These are phyloP conservation scores for Ceratocystis lukuohia DNA, from an alignment of 2,329 filamentous ascomycete species.

Conservation along the genomic window DNA sequence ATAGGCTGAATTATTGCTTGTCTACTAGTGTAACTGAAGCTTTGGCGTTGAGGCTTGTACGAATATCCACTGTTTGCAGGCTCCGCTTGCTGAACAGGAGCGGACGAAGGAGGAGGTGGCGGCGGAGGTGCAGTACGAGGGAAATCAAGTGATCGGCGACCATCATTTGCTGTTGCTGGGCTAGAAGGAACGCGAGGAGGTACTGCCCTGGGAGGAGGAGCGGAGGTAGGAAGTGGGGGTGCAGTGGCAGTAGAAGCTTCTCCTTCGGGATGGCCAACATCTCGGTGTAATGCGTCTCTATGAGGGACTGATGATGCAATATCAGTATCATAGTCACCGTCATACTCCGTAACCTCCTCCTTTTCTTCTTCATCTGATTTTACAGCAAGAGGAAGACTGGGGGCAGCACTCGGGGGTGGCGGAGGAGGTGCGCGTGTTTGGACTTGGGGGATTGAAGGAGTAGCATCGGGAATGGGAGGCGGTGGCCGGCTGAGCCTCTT, in stretches of 20 bases:
- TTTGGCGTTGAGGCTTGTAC: constrained; percentile 30
- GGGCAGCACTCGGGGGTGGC: constrained; percentile 37
- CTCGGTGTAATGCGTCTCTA: constrained; percentile 73
- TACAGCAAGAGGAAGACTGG: constrained; percentile 31
- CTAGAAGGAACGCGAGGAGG: constrained; percentile 50
- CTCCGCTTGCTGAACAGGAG: constrained; percentile 20
- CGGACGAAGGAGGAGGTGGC: constrained; percentile 6
- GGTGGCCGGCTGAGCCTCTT: constrained; percentile 45
- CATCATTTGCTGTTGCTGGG: constrained; percentile 36
- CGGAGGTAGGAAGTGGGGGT: constrained; percentile 29
- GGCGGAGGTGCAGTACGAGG: constrained; percentile 34
- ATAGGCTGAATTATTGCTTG: constrained; percentile 27
- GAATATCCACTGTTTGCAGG: constrained; percentile 43
- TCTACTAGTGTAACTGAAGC: constrained; percentile 17
- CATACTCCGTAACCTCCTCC: constrained; percentile 82
- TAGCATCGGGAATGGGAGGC: constrained; percentile 46
- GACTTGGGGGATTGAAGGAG: constrained; percentile 33
- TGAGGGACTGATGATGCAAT: constrained; percentile 88
- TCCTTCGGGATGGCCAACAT: constrained; percentile 37
- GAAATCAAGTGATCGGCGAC: constrained; percentile 48
- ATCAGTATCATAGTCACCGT: constrained; percentile 95
- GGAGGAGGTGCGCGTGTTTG: constrained; percentile 54
- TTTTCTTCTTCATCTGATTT: constrained; percentile 45
- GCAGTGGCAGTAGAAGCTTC: constrained; percentile 41
- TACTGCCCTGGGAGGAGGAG: constrained; percentile 32